Base-by-base conservation (phyloP, 768 basidiomycete species). In the Phanerodontia chrysosporium region DNA sequence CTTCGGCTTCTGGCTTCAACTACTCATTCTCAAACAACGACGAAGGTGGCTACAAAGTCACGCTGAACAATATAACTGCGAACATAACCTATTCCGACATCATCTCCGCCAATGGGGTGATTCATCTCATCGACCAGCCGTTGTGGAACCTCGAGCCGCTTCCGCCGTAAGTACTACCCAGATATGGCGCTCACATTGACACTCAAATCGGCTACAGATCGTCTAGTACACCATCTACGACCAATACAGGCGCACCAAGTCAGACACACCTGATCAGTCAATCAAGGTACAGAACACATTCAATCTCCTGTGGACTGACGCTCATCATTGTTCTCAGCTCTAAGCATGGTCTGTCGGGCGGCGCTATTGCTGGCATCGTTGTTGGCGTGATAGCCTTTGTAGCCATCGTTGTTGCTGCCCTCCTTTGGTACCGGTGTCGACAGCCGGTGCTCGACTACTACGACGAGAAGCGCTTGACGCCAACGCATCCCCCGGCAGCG, bases 41-140 rank as follows among this genome's bases (percentile, higher is more conserved):
- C 14, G 25, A 10, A 7, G 25, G 24, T 9, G 45, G 45, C n/a
- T 49, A 48, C 27, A 55, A 45, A 8, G 53, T 60, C 52, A 32
- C 45, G 13, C 30, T 60, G 24, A 60, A 60, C 29, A 29, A 29
- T 16, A 51, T 55, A 14, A 55, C 59, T 14, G 54, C 53, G 24
- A 60, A 60, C 24, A 55, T 60, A 10, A 25, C 45, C 2, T 24
- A 16, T 35, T 30, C 59, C 9, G 59, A 60, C 28, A 30, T 55
- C 27, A 29, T 60, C 7, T 9, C 35, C 6, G 27, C 44, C 46
- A 60, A 60, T 53, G 59, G 59, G 10, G 59, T 60, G 21, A 55
- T 60, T 1, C 59, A 60, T 28, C 13, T 60, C 18, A n/a, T 60
- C 29, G 59, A 60, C 28, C 22, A 18, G 2, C 30, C 49, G 1